These are phyloP conservation scores for Hirsutella minnesotensis DNA, from an alignment of 2,329 filamentous ascomycete genomes.

Conservation along the genomic window DNA sequence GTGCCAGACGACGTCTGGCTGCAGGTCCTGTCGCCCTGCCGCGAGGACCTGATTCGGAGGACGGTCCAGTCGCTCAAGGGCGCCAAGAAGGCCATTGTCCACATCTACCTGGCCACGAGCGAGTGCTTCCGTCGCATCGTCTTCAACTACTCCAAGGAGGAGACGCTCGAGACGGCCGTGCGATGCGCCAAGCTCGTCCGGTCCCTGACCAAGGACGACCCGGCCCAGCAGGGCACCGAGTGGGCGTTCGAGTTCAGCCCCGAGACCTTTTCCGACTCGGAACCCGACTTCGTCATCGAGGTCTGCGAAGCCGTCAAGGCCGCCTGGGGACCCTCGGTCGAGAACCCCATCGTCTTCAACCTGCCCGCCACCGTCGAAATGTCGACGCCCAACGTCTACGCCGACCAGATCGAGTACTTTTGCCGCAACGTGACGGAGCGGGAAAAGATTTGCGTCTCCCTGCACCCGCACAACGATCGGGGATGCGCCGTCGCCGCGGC, in stretches of 20 bases:
- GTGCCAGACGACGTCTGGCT: constrained; percentile 84
- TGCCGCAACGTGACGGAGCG: constrained; percentile 74
- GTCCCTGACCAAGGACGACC: constrained; percentile 76
- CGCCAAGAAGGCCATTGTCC: constrained; percentile 85
- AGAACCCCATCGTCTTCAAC: constrained; percentile 90
- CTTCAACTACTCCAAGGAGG: constrained; percentile 74
- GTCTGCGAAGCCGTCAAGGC: constrained; percentile 89
- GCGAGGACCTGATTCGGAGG: constrained; percentile 77
- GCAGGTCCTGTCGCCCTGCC: constrained; percentile 85
- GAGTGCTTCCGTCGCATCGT: constrained; percentile 89
- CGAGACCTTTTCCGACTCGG: constrained; percentile 83
- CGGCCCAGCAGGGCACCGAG: constrained; percentile 41
- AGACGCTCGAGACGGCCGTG: constrained; percentile 72
- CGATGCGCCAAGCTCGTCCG: constrained; percentile 78
- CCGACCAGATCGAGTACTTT: constrained; percentile 94
- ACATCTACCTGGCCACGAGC: constrained; percentile 92
- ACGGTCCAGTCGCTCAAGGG: constrained; percentile 84
- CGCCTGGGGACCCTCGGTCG: constrained; percentile 73
- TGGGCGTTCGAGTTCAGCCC: constrained; percentile 80
- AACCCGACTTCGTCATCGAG: constrained; percentile 68
- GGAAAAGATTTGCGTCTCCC: constrained; percentile 76
- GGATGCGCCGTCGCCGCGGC: constrained; percentile 83
- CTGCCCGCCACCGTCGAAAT: constrained; percentile 93
- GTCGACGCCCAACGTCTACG: constrained; percentile 88
- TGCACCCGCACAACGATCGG: constrained; percentile 92